phyloP scores from a whole-genome alignment of 345 rosid species.

The Atalantia buxifolia region DNA sequence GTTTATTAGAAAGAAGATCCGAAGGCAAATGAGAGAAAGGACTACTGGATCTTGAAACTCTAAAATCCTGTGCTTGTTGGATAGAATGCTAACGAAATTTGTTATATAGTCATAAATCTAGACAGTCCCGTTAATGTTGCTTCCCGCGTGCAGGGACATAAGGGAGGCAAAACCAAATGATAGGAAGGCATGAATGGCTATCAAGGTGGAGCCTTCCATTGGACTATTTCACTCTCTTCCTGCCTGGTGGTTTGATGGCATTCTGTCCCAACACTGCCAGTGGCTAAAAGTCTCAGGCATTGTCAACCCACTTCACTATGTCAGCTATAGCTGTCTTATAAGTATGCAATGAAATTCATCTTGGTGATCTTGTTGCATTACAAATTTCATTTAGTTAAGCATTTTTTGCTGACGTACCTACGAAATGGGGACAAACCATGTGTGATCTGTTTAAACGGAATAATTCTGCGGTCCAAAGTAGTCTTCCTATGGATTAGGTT shows the following conservation, averaged over 20 bases:
- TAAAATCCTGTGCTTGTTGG: constrained; percentile 2
- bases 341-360: background rate
- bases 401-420: background rate
- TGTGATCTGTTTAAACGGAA: background rate
- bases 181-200: background rate
- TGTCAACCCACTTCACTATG: background rate
- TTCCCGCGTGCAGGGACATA: background rate
- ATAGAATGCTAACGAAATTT: background rate
- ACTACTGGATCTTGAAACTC: background rate
- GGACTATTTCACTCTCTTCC: background rate
- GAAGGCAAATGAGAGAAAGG: background rate
- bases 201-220: background rate
- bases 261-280: background rate
- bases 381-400: background rate
- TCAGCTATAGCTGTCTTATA: background rate
- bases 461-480: background rate
- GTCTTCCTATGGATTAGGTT: background rate
- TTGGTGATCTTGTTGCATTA: background rate
- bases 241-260: background rate
- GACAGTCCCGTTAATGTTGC: background rate
- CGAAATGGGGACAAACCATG: background rate
- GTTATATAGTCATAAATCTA: background rate
- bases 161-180: background rate
- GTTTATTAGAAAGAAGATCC: background rate
- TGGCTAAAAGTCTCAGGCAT: background rate